Evolutionary conservation across 148 eudicot genomes (phyloP).

Genomic region (Drosera capensis): DNA sequence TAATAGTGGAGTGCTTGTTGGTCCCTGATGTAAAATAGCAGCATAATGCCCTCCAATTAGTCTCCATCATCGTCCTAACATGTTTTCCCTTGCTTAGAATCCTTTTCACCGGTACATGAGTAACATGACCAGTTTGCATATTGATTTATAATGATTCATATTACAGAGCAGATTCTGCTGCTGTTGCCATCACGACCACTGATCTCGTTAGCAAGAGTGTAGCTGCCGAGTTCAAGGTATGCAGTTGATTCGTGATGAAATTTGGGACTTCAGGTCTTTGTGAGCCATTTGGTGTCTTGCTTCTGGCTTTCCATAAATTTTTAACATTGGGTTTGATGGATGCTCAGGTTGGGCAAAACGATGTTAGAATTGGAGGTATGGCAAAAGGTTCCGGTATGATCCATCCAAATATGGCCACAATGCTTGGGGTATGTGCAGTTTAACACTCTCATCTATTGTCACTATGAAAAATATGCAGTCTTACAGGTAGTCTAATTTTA

Average conservation of each 20-base stretch:
- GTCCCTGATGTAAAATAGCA: not conserved
- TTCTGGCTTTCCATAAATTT: no score
- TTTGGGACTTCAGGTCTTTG: no score
- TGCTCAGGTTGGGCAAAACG: constrained; percentile 52
- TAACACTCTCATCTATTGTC: constrained; percentile 9
- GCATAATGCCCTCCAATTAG: no score
- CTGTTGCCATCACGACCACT: constrained; percentile 96
- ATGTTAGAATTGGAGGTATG: constrained; percentile 84
- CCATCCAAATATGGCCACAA: constrained; percentile 98
- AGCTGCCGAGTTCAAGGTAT: constrained; percentile 77
- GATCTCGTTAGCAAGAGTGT: constrained; percentile 97
- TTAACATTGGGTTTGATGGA: no score
- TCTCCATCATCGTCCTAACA: not conserved
- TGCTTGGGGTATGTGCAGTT: constrained; percentile 78
- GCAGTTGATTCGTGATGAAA: constrained; percentile 11
- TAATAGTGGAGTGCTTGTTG: no score
- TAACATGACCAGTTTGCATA: not conserved
- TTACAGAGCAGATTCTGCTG: constrained; percentile 87
- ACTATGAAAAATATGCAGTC: not conserved
- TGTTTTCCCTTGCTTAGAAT: not conserved
- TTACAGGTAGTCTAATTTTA: constrained; percentile 16
- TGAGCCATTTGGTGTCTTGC: no score
- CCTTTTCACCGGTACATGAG: no score
- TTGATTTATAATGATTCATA: constrained; percentile 3
- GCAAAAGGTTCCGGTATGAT: constrained; percentile 99